Percentiles rank a stretch among this genome's conserved stretches.
Evolutionary conservation across 192 early-diverging fungal genomes (phyloP).

Genomic region (Allomyces macrogynus): DNA sequence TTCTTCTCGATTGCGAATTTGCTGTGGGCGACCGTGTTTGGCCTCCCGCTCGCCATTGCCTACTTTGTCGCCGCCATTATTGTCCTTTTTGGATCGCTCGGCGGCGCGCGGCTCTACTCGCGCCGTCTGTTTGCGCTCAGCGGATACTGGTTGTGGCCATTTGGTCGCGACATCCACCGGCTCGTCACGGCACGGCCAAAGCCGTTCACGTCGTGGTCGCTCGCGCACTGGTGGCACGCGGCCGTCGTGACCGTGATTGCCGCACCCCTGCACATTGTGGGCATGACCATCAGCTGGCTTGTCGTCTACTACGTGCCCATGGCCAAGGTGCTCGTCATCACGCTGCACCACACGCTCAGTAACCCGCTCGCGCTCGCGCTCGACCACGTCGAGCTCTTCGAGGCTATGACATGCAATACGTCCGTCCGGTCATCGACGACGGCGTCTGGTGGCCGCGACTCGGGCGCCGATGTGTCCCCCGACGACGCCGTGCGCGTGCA

Average conservation of each 20-base stretch:
- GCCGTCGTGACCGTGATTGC: constrained; percentile 14
- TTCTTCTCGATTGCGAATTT: constrained; percentile 39
- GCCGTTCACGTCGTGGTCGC: constrained; percentile 1
- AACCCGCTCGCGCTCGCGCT: no score
- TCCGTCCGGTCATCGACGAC: no score
- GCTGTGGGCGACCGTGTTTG: constrained; percentile 68
- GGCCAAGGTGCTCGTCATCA: constrained; percentile 39
- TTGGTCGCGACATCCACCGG: constrained; percentile 78
- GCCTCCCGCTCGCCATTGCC: constrained; percentile 66
- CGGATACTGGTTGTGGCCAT: constrained; percentile 86
- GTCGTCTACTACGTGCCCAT: constrained; percentile 77
- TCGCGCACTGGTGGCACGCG: constrained; percentile 5
- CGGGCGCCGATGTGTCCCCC: no score
- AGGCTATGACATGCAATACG: no score
- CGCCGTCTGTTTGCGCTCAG: constrained; percentile 53
- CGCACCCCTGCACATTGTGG: constrained; percentile 57
- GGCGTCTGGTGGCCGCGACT: no score
- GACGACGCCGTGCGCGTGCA: no score
- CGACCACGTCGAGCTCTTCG: no score
- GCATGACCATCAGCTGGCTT: constrained; percentile 63
- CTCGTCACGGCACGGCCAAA: constrained; percentile 18
- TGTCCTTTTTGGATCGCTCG: constrained; percentile 29
- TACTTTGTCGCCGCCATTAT: constrained; percentile 33
- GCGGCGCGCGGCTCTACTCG: constrained; percentile 32
- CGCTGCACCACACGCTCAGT: not conserved